These are phyloP conservation scores for Talaromyces stipitatus DNA, from an alignment of 495 filamentous ascomycete genomes.

Conservation along the genomic window DNA sequence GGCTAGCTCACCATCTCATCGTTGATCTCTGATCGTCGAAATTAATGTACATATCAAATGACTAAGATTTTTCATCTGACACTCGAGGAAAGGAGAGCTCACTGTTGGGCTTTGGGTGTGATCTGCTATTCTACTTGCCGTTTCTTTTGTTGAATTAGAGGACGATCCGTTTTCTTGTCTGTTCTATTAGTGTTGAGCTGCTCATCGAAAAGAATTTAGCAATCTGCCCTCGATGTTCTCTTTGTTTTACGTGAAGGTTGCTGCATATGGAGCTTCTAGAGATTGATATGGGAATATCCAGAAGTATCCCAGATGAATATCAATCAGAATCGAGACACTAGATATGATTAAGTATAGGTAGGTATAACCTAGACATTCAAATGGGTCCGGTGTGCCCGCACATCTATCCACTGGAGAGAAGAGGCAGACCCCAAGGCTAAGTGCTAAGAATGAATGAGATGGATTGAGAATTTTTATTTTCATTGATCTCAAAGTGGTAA, in stretches of 20 bases:
- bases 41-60: constrained; percentile 4
- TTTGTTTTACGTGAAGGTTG: too few species aligned
- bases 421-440: too few species aligned
- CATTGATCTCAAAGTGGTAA: not conserved
- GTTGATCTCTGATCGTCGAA: not conserved
- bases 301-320: too few species aligned
- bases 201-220: not conserved
- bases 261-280: not conserved
- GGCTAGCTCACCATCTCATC: not conserved
- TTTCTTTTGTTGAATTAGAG: not conserved
- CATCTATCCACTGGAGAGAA: too few species aligned
- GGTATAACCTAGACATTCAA: too few species aligned
- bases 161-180: not conserved
- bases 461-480: not conserved
- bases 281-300: not conserved
- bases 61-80: not conserved
- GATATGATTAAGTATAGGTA: too few species aligned
- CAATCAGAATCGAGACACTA: too few species aligned
- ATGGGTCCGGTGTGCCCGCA: too few species aligned
- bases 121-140: not conserved
- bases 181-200: not conserved
- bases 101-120: not conserved
- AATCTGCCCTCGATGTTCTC: not conserved
- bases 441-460: too few species aligned
- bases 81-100: not conserved